These are phyloP conservation scores for Cardamine chenopodiifolia DNA, from an alignment of 345 rosid genomes.

Conservation along the genomic window DNA sequence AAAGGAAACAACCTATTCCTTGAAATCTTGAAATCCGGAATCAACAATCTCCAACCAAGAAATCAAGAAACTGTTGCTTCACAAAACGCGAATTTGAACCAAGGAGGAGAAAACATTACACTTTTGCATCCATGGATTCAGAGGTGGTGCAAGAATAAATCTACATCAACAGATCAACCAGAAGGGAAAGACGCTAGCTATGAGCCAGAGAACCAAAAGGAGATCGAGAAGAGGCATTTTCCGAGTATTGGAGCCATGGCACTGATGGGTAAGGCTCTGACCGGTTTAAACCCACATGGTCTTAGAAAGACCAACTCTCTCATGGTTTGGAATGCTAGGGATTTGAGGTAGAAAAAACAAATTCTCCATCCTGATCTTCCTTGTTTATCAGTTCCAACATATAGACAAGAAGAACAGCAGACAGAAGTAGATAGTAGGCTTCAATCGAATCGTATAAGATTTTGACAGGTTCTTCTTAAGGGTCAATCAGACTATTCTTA, in stretches of 20 bases:
- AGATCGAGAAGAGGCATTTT: constrained; percentile 57
- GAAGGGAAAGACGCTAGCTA: constrained; percentile 35
- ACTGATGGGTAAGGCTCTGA: constrained; percentile 86
- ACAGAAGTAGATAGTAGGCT: constrained; percentile 8
- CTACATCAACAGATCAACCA: constrained; percentile 34
- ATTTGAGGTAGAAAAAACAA: constrained; percentile 28
- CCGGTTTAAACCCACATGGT: constrained; percentile 59
- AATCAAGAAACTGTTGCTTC: constrained; percentile 37
- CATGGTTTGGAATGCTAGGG: constrained; percentile 65
- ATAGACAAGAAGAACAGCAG: constrained; percentile 14
- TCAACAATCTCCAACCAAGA: constrained; percentile 42
- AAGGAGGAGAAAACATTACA: constrained; percentile 43
- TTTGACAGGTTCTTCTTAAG: constrained; percentile 20
- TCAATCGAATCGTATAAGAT: constrained; percentile 2
- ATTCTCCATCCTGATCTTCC: constrained; percentile 8
- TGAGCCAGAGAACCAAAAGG: constrained; percentile 52
- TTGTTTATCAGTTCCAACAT: constrained; percentile 4
- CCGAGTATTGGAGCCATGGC: constrained; percentile 99
- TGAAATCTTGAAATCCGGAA: constrained; percentile 42
- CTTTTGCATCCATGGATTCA: constrained; percentile 65
- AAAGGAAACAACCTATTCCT: constrained; percentile 46
- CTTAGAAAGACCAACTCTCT: constrained; percentile 55
- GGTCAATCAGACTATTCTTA: constrained; percentile 7
- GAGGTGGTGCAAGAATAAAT: constrained; percentile 64
- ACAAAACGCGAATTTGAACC: constrained; percentile 36